Conservation (phyloP, 2,329 filamentous ascomycete genomes). For the Cadophora gregata region DNA sequence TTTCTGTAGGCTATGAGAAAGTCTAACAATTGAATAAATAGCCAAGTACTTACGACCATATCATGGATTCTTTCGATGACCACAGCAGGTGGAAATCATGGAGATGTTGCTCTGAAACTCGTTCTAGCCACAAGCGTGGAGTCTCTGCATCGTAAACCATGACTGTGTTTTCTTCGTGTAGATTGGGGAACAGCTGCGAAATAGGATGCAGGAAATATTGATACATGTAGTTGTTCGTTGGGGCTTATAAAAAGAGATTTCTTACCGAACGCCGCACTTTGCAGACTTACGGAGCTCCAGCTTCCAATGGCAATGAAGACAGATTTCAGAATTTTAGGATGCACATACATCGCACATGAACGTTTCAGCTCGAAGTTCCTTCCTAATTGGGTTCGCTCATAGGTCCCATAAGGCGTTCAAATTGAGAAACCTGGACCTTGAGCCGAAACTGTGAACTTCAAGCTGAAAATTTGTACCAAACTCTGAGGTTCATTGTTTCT, state of each 20-base stretch:
- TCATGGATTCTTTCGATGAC: conserved; percentile 19
- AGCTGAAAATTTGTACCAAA: too few species aligned
- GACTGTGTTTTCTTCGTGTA: neutral
- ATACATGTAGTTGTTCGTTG: neutral
- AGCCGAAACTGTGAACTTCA: too few species aligned
- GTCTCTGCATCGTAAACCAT: conserved; percentile 25
- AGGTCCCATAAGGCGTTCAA: too few species aligned
- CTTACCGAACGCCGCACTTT: neutral
- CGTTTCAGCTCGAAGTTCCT: neutral
- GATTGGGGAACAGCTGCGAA: neutral
- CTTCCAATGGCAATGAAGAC: neutral
- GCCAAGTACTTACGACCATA: conserved; percentile 26
- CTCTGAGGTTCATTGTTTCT: neutral
- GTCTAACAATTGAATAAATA: neutral
- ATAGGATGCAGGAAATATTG: neutral
- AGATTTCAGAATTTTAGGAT: too few species aligned
- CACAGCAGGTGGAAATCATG: conserved; percentile 27
- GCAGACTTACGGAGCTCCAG: neutral
- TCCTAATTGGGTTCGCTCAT: neutral
- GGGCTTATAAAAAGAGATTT: neutral
- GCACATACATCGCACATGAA: neutral
- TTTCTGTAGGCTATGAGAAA: neutral
- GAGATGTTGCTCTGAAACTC: conserved; percentile 23
- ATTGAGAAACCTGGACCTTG: too few species aligned
- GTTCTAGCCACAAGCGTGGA: conserved; percentile 26